Percentiles rank a stretch among this genome's conserved stretches.
Conservation (phyloP, 495 filamentous ascomycete species). For the Darksidea phi region DNA sequence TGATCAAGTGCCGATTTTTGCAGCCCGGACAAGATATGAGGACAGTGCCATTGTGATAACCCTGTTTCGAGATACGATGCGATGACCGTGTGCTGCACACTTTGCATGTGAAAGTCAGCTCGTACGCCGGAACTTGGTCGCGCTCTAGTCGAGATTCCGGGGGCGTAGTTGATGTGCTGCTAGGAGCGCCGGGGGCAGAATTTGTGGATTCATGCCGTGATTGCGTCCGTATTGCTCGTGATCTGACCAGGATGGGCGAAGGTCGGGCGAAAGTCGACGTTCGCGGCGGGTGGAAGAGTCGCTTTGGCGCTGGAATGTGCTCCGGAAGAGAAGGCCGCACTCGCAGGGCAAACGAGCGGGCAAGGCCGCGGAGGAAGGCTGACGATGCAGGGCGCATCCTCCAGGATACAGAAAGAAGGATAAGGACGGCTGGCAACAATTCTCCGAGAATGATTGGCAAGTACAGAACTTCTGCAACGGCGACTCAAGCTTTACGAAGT, state of each 20-base stretch:
- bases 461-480: background rate
- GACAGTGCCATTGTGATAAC: constrained; percentile 84
- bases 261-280: constrained; percentile 10
- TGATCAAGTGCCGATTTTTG: constrained; percentile 82
- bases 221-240: background rate
- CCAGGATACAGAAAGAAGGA: background rate
- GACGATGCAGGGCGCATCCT: constrained; percentile 2
- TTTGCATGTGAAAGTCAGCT: constrained; percentile 87
- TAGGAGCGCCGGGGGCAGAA: constrained; percentile 7
- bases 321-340: constrained; percentile 6
- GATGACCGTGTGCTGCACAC: constrained; percentile 73
- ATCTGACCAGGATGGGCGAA: background rate
- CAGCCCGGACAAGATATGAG: constrained; percentile 84
- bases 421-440: no score
- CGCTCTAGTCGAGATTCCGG: constrained; percentile 30
- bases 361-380: constrained; percentile 19
- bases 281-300: constrained; percentile 26
- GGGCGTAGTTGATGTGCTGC: constrained; percentile 7
- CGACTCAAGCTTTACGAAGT: background rate
- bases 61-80: constrained; percentile 84
- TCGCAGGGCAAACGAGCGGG: constrained; percentile 5
- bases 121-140: constrained; percentile 66
- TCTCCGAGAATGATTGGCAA: background rate
- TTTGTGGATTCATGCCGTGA: constrained; percentile 20
- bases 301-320: constrained; percentile 15